A percentile compares a stretch with the other conserved stretches of the same genome.
Conservation (phyloP, 2,329 filamentous ascomycete species). For the Rhinocladiella similis region DNA sequence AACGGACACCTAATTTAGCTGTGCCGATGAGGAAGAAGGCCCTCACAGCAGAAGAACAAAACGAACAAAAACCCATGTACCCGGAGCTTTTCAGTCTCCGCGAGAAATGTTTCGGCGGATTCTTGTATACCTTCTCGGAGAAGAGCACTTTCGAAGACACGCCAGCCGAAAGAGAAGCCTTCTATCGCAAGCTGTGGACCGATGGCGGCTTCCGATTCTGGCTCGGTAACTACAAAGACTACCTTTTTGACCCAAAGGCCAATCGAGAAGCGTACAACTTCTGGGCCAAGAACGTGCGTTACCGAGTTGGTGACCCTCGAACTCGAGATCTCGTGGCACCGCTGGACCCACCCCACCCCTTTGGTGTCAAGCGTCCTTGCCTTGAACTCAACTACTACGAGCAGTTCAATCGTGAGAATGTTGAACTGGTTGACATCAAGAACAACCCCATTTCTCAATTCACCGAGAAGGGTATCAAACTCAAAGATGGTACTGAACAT, state of each 20-base stretch:
- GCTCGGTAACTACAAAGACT: slow-evolving; percentile 55
- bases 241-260: slow-evolving; percentile 46
- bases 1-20: slow-evolving; percentile 65
- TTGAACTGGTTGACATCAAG: slow-evolving; percentile 49
- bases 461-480: slow-evolving; percentile 41
- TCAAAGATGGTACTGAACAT: slow-evolving; percentile 39
- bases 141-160: slow-evolving; percentile 52
- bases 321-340: slow-evolving; percentile 57
- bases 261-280: slow-evolving; percentile 58
- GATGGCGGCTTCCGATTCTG: slow-evolving; percentile 61
- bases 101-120: slow-evolving; percentile 45
- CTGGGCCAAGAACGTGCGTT: slow-evolving; percentile 55
- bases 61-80: slow-evolving; percentile 43
- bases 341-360: slow-evolving; percentile 52
- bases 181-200: slow-evolving; percentile 52
- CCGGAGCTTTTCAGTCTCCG: slow-evolving; percentile 24
- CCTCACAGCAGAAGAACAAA: slow-evolving; percentile 53
- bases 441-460: slow-evolving; percentile 45
- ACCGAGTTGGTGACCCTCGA: slow-evolving; percentile 51
- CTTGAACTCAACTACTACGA: slow-evolving; percentile 56
- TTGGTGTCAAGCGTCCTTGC: slow-evolving; percentile 54
- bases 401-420: slow-evolving; percentile 47
- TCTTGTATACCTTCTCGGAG: slow-evolving; percentile 59
- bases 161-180: slow-evolving; percentile 39
- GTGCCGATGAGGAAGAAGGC: slow-evolving; percentile 59